Conservation (phyloP, 2,329 filamentous ascomycete genomes). For the Colletotrichum eremochloae region DNA sequence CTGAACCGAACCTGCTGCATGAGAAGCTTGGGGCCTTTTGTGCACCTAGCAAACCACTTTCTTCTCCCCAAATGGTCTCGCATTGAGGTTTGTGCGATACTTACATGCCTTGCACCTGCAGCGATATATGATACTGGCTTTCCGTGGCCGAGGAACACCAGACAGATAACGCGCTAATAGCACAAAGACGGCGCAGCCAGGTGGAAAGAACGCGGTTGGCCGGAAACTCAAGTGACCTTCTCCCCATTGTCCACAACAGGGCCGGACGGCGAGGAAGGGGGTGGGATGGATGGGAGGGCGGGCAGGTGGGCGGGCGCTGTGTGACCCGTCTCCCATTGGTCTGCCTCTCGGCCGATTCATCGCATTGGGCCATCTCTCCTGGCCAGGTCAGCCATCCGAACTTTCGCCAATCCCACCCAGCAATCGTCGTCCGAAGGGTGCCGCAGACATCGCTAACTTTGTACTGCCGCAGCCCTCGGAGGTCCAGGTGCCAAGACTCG, state of each 20-base stretch:
- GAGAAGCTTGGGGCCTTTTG: not conserved
- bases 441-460: not conserved
- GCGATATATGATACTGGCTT: not conserved
- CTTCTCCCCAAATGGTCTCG: not conserved
- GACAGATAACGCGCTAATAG: not conserved
- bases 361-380: constrained; percentile 18
- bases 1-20: not conserved
- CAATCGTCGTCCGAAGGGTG: not conserved
- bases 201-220: constrained; percentile 1
- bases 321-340: constrained; percentile 18
- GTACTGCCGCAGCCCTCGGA: not conserved
- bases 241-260: not conserved
- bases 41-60: not conserved
- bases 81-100: not conserved
- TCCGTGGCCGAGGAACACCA: not conserved
- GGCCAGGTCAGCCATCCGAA: not conserved
- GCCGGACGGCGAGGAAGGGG: not conserved
- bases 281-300: not conserved
- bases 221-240: not conserved
- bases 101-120: constrained; percentile 3
- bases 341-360: constrained; percentile 30
- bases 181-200: not conserved
- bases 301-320: no score
- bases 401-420: not conserved
- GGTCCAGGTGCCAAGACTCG: not conserved